Percentiles rank a stretch among this genome's conserved stretches.
Evolutionary conservation across 768 basidiomycete species (phyloP).

Genomic region (Baorangia bicolor): DNA sequence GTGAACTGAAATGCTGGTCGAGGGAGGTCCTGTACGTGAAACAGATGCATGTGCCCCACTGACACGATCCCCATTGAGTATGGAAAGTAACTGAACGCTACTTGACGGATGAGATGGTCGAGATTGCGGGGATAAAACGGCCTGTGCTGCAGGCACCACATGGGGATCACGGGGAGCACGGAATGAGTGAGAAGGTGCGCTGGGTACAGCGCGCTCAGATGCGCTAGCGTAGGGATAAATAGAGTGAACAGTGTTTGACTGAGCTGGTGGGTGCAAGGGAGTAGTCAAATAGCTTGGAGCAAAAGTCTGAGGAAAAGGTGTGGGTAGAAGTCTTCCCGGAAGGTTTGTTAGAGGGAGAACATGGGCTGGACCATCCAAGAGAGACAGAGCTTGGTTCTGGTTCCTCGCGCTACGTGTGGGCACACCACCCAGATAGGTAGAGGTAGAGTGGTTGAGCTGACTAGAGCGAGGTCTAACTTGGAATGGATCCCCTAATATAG

Average conservation of each 20-base stretch:
- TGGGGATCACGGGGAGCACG: constrained; percentile 15
- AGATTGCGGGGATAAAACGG: constrained; percentile 11
- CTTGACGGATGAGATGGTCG: constrained; percentile 22
- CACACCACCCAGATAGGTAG: constrained; percentile 12
- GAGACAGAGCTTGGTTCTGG: constrained; percentile 17
- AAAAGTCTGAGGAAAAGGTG: constrained; percentile 16
- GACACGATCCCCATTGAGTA: constrained; percentile 32
- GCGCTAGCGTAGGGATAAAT: constrained; percentile 16
- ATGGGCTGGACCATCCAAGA: constrained; percentile 4
- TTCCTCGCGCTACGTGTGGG: constrained; percentile 8
- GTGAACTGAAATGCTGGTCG: constrained; percentile 17
- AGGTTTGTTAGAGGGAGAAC: constrained; percentile 3
- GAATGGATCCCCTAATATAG: constrained; percentile 31
- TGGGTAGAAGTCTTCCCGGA: constrained; percentile 4
- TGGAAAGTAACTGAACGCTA: constrained; percentile 35
- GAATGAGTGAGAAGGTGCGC: constrained; percentile 5
- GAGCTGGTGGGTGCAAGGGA: constrained; percentile 11
- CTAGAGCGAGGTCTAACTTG: constrained; percentile 50
- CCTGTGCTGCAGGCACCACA: constrained; percentile 10
- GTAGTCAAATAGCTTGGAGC: constrained; percentile 22
- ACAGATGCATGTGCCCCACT: constrained; percentile 6
- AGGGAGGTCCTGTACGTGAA: constrained; percentile 8
- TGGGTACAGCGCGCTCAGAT: constrained; percentile 8
- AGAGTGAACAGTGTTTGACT: constrained; percentile 5
- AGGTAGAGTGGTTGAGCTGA: constrained; percentile 39